Percentiles rank a stretch among this genome's conserved stretches.
phyloP scores from a whole-genome alignment of 176 grass and related monocot species.

The Themeda triandra region DNA sequence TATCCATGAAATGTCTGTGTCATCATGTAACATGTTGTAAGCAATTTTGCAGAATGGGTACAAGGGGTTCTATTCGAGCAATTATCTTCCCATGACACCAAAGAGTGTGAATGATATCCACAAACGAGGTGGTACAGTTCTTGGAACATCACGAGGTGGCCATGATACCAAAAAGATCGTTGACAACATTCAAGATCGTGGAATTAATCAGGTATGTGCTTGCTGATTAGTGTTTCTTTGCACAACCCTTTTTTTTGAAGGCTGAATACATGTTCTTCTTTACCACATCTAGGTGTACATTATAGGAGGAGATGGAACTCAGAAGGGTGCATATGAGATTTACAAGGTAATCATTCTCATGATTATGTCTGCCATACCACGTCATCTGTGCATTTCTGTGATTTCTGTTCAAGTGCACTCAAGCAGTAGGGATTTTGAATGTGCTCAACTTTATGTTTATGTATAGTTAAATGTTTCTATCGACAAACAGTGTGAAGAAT shows the following conservation, averaged over 20 bases:
- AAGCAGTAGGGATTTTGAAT: background rate
- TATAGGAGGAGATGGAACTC: constrained; percentile 95
- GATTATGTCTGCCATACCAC: background rate
- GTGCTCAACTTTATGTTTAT: background rate
- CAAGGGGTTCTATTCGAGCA: constrained; percentile 94
- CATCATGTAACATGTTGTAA: constrained; percentile 14
- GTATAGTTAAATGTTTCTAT: background rate
- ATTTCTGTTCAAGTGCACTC: background rate
- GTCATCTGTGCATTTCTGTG: background rate
- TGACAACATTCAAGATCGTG: constrained; percentile 94
- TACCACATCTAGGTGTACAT: constrained; percentile 68
- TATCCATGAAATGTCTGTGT: background rate
- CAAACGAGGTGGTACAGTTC: constrained; percentile 87
- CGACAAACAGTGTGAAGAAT: background rate
- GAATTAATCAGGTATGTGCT: constrained; percentile 87
- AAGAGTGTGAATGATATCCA: constrained; percentile 97
- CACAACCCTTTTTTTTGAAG: background rate
- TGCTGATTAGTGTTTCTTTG: constrained; percentile 1
- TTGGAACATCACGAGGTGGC: constrained; percentile 92
- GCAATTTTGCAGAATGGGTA: constrained; percentile 72
- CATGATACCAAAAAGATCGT: constrained; percentile 95
- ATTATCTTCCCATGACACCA: constrained; percentile 78
- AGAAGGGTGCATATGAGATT: constrained; percentile 88
- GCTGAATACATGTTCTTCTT: constrained; percentile 1
- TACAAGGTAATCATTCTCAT: constrained; percentile 64